Percentiles rank a stretch among this genome's conserved stretches.
These are phyloP conservation scores for Deuterostichococcus epilithicus DNA, from an alignment of 139 green algal genomes.

Conservation along the genomic window DNA sequence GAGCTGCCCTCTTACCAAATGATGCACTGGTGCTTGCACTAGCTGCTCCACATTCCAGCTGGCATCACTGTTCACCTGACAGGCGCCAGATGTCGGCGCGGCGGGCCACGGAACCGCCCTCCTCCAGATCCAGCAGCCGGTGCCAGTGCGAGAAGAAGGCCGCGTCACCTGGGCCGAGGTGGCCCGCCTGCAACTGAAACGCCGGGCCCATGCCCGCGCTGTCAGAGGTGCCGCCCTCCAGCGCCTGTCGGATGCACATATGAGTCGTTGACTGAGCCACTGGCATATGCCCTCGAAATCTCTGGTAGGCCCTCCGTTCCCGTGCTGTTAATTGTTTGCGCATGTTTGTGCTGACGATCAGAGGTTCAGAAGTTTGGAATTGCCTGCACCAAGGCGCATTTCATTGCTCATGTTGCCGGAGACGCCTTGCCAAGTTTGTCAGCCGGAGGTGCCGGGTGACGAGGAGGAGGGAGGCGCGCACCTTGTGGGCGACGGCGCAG, in stretches of 20 bases:
- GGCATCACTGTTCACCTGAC: constrained; percentile 5
- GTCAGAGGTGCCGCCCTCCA: constrained; percentile 34
- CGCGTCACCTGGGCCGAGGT: constrained; percentile 31
- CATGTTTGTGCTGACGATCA: too few species aligned
- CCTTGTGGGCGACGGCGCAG: constrained; percentile 61
- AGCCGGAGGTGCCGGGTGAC: too few species aligned
- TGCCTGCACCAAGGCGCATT: too few species aligned
- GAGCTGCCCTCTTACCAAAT: constrained; percentile 56
- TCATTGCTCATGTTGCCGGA: too few species aligned
- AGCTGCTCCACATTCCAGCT: too few species aligned
- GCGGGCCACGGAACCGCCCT: constrained; percentile 19
- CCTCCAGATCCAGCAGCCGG: constrained; percentile 67
- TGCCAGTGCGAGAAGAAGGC: constrained; percentile 68
- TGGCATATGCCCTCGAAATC: too few species aligned
- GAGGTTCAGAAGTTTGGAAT: too few species aligned
- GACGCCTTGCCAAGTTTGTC: too few species aligned
- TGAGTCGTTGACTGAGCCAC: too few species aligned
- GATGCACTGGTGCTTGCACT: constrained; percentile 62
- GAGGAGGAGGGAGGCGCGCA: too few species aligned
- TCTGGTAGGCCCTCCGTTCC: too few species aligned
- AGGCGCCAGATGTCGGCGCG: constrained; percentile 62
- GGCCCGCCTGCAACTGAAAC: constrained; percentile 21
- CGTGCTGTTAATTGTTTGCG: too few species aligned
- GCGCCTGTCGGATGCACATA: constrained; percentile 13
- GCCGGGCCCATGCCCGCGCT: constrained; percentile 28